These are phyloP conservation scores for Acorus calamus DNA, from an alignment of 106 monocot species.

Conservation along the genomic window DNA sequence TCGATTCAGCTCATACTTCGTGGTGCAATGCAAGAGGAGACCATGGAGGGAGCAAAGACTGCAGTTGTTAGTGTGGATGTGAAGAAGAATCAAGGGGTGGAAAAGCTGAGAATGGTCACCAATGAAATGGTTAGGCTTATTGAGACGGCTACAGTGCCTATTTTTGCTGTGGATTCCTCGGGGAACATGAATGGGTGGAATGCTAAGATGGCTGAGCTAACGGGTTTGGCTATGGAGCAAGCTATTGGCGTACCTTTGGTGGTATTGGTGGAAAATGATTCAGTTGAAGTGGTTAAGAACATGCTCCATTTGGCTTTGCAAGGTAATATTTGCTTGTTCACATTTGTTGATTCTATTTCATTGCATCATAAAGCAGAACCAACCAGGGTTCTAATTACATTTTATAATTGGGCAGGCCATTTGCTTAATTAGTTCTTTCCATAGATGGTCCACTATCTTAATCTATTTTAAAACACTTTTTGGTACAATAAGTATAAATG, in stretches of 20 bases:
- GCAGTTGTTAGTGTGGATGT: slow-evolving; percentile 31
- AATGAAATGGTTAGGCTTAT: slow-evolving; percentile 93
- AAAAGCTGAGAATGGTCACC: slow-evolving; percentile 60
- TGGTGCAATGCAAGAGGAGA: slow-evolving; percentile 38
- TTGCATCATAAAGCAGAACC: not conserved
- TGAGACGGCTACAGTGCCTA: slow-evolving; percentile 79
- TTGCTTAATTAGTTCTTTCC: no score
- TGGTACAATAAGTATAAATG: no score
- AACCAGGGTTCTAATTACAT: no score
- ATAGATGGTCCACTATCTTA: no score
- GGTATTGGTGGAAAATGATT: slow-evolving; percentile 51
- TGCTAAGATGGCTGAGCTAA: slow-evolving; percentile 65
- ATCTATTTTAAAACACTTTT: no score
- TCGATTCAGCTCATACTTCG: slow-evolving; percentile 87
- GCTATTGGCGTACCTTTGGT: slow-evolving; percentile 63
- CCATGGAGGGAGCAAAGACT: slow-evolving; percentile 6
- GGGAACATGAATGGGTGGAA: slow-evolving; percentile 93
- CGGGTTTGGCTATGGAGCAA: slow-evolving; percentile 56
- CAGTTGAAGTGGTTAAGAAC: slow-evolving; percentile 43
- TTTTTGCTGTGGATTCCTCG: slow-evolving; percentile 65
- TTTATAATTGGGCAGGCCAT: not conserved
- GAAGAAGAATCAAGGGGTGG: slow-evolving; percentile 40
- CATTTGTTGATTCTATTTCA: not conserved
- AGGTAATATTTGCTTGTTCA: slow-evolving; percentile 33
- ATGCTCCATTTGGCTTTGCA: slow-evolving; percentile 52